Percentiles rank a stretch among this genome's conserved stretches.
phyloP scores from a whole-genome alignment of 106 monocot genomes.

The Triglochin maritima region DNA sequence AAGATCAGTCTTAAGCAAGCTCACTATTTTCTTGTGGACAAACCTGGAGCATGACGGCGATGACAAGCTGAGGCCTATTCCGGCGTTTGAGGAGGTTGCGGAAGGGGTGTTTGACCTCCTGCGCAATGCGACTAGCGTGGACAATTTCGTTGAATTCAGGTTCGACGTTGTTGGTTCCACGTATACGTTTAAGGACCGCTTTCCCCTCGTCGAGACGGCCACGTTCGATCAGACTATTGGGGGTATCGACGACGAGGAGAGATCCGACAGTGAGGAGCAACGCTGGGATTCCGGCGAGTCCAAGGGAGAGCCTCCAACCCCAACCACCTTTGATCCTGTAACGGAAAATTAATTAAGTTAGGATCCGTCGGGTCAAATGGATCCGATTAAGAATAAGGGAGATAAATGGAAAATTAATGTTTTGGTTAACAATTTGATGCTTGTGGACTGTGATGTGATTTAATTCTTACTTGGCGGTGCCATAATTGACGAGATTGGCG shows the following conservation, averaged over 20 bases:
- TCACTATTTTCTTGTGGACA: no score
- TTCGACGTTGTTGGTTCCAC: constrained; percentile 58
- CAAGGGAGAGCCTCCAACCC: constrained; percentile 46
- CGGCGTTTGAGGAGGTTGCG: constrained; percentile 64
- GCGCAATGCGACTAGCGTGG: constrained; percentile 44
- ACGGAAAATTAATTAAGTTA: not conserved
- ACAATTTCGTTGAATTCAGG: constrained; percentile 65
- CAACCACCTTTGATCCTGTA: constrained; percentile 32
- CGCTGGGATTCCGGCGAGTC: constrained; percentile 35
- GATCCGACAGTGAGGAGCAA: constrained; percentile 28
- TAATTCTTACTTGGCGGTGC: constrained; percentile 27
- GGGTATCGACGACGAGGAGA: constrained; percentile 38
- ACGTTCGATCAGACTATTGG: constrained; percentile 75
- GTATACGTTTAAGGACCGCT: constrained; percentile 39
- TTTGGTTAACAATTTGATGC: no score
- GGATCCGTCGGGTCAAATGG: no score
- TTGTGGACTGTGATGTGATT: not conserved
- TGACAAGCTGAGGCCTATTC: constrained; percentile 67
- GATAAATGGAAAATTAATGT: not conserved
- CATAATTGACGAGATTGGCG: constrained; percentile 60
- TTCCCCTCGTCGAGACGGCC: constrained; percentile 54
- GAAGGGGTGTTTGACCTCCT: constrained; percentile 81
- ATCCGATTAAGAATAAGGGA: not conserved
- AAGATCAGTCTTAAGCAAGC: no score
- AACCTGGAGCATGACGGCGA: constrained; percentile 58